These are phyloP conservation scores for Russula earlei DNA, from an alignment of 768 basidiomycete species.

Conservation along the genomic window DNA sequence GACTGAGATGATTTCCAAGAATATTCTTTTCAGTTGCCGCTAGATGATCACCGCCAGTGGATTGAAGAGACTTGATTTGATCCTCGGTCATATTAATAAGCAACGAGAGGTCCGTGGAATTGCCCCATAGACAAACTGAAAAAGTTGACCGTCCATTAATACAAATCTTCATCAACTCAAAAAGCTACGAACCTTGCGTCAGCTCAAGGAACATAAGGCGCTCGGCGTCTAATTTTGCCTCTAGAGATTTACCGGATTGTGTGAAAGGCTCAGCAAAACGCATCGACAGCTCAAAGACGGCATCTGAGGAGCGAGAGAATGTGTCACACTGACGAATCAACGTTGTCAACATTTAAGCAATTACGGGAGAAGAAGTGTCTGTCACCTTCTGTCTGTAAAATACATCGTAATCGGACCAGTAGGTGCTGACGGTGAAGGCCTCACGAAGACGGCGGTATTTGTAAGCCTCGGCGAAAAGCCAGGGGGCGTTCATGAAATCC, in stretches of 20 bases:
- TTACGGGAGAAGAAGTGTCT: background rate
- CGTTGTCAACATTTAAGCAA: background rate
- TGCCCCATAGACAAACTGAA: conserved; percentile 92
- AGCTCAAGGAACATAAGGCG: conserved; percentile 85
- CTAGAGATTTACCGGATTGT: conserved; percentile 42
- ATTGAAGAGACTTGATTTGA: conserved; percentile 93
- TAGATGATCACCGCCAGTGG: conserved; percentile 90
- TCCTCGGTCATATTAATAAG: conserved; percentile 98
- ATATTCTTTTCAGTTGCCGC: conserved; percentile 97
- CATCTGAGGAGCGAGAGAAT: conserved; percentile 84
- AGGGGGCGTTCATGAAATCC: conserved; percentile 92
- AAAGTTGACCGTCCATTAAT: background rate
- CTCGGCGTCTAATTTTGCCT: conserved; percentile 56
- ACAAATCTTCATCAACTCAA: background rate
- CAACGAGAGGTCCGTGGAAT: conserved; percentile 90
- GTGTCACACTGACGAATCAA: conserved; percentile 66
- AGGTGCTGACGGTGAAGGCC: conserved; percentile 86
- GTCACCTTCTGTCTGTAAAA: conserved; percentile 86
- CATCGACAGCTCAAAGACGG: conserved; percentile 89
- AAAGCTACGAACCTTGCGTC: conserved; percentile 58
- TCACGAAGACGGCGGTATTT: conserved; percentile 88
- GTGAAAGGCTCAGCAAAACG: conserved; percentile 84
- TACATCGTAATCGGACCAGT: conserved; percentile 86
- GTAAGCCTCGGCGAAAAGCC: conserved; percentile 94
- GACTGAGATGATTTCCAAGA: conserved; percentile 69